Conservation (phyloP, 179 eudicot species). For the Carnegiea gigantea region DNA sequence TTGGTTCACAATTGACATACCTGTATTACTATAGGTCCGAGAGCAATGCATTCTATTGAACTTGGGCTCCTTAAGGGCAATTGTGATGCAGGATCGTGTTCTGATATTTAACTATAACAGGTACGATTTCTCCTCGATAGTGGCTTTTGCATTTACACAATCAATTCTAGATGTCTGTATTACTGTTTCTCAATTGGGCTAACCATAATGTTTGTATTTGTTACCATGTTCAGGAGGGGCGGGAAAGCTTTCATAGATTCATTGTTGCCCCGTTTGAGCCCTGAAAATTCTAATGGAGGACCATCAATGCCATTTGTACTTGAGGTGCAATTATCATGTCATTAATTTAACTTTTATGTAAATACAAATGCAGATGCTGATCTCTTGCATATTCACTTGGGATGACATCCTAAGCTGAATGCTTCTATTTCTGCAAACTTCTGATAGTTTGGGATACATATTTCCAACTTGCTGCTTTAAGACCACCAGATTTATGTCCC, state of each 20-base stretch:
- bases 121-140: constrained; percentile 35
- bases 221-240: constrained; percentile 54
- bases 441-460: background rate
- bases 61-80: constrained; percentile 89
- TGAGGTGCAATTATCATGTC: constrained; percentile 57
- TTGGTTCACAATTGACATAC: constrained; percentile 9
- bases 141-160: constrained; percentile 1
- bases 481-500: background rate
- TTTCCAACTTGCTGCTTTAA: background rate
- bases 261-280: constrained; percentile 79
- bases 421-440: background rate
- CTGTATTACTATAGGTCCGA: constrained; percentile 58
- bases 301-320: constrained; percentile 85
- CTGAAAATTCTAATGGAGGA: constrained; percentile 68
- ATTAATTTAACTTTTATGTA: background rate
- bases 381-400: background rate
- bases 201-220: constrained; percentile 17
- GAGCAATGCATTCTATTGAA: constrained; percentile 87
- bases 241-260: constrained; percentile 96
- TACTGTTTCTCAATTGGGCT: constrained; percentile 14
- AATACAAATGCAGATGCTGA: constrained; percentile 2
- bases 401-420: background rate
- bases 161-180: background rate
- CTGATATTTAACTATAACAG: constrained; percentile 88
- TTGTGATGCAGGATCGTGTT: constrained; percentile 91